Percentiles rank a stretch among this genome's conserved stretches.
phyloP scores from a whole-genome alignment of 2,329 filamentous ascomycete species.

The Cytospora leucostoma region DNA sequence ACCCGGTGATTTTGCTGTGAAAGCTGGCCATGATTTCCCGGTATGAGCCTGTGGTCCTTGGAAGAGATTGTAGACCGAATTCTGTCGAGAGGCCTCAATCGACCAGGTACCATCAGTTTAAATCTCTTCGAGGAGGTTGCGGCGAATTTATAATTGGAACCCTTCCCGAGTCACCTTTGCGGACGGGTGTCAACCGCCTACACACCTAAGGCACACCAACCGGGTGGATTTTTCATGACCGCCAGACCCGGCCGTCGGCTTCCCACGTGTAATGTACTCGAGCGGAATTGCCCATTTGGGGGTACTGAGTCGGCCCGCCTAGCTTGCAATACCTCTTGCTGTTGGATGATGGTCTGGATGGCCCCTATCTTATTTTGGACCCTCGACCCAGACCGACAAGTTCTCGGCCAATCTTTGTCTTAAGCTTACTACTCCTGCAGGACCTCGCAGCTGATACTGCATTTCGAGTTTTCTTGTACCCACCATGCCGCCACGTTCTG shows the following conservation, averaged over 20 bases:
- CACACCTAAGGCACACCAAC: not conserved
- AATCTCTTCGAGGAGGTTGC: not conserved
- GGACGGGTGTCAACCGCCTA: not conserved
- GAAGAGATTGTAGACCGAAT: not conserved
- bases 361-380: not conserved
- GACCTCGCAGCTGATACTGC: not conserved
- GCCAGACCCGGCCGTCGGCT: not conserved
- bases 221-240: not conserved
- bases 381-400: not conserved
- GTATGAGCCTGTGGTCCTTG: not conserved
- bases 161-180: not conserved
- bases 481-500: not conserved
- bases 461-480: not conserved
- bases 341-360: not conserved
- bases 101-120: not conserved
- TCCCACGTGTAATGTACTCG: not conserved
- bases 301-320: not conserved
- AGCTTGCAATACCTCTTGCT: not conserved
- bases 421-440: not conserved
- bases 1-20: conserved; percentile 18
- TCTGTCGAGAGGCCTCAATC: not conserved
- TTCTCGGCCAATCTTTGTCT: not conserved
- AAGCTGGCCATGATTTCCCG: conserved; percentile 10
- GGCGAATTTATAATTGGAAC: not conserved
- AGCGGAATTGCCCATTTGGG: not conserved